Evolutionary conservation across 1,139 yeast genomes (phyloP).

Genomic region (Chernovozyma sophiae-reginae): DNA sequence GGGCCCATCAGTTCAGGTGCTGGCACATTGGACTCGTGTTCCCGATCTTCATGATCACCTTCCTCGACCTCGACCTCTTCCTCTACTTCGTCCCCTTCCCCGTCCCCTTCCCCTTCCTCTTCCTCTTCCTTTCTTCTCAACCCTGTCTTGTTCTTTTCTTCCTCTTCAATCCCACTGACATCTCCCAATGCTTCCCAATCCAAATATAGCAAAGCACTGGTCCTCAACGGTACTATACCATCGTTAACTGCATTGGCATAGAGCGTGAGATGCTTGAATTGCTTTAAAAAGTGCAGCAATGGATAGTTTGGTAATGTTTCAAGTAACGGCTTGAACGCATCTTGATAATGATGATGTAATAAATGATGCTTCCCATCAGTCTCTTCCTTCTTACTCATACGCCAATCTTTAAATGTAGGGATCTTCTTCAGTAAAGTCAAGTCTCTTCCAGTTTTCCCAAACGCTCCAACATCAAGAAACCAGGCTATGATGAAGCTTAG

Average conservation of each 20-base stretch:
- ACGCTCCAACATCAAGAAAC: conserved; percentile 79
- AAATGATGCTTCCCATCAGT: neutral
- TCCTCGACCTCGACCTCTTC: too few relatives aligned
- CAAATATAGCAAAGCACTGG: conserved; percentile 50
- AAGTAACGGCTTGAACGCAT: conserved; percentile 54
- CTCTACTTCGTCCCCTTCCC: too few relatives aligned
- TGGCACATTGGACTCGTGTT: too few relatives aligned
- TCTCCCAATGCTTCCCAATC: conserved; percentile 43
- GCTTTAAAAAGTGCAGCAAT: conserved; percentile 58
- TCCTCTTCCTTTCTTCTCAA: neutral
- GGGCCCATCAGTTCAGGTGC: too few relatives aligned
- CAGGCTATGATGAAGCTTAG: conserved; percentile 83
- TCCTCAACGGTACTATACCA: conserved; percentile 85
- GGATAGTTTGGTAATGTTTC: conserved; percentile 76
- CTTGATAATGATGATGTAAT: conserved; percentile 11
- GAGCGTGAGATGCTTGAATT: conserved; percentile 64
- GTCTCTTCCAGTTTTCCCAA: conserved; percentile 87
- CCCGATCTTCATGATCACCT: too few relatives aligned
- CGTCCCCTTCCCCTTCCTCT: too few relatives aligned
- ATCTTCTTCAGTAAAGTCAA: conserved; percentile 52
- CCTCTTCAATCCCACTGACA: conserved; percentile 22
- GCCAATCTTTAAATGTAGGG: conserved; percentile 15
- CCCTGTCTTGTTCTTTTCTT: conserved; percentile 10
- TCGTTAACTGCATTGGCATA: conserved; percentile 84
- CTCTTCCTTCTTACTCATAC: conserved; percentile 5